phyloP scores from a whole-genome alignment of 2,329 filamentous ascomycete genomes.

The Verticillium nubilum region DNA sequence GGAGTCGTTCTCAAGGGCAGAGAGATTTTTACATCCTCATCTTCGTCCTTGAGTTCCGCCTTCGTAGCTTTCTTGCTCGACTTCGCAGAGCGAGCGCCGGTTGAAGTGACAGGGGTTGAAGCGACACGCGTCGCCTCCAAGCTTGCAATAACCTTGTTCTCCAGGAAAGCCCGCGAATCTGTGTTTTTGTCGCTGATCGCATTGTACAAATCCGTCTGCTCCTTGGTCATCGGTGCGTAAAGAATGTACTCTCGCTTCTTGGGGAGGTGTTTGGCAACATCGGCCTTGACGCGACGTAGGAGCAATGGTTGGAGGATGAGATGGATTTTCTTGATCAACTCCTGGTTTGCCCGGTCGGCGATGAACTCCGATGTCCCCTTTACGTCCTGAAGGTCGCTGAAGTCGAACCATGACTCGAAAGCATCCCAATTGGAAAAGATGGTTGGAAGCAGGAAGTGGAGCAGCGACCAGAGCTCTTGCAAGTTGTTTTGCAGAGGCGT shows the following conservation, averaged over 20 bases:
- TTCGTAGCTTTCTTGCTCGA: not conserved
- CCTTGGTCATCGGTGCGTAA: constrained; percentile 84
- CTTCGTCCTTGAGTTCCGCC: not conserved
- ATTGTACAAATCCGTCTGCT: constrained; percentile 86
- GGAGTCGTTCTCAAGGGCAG: constrained; percentile 31
- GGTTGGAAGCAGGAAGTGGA: constrained; percentile 88
- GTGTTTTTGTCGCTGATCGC: constrained; percentile 50
- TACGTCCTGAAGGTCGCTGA: constrained; percentile 84
- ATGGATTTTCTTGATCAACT: constrained; percentile 69
- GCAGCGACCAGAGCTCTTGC: constrained; percentile 86
- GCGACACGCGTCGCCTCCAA: constrained; percentile 31
- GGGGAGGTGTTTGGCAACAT: constrained; percentile 86
- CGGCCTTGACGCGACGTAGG: constrained; percentile 81
- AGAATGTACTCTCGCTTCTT: constrained; percentile 96
- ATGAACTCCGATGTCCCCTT: constrained; percentile 73
- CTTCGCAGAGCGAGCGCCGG: constrained; percentile 1
- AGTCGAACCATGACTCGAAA: constrained; percentile 96
- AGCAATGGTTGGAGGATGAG: constrained; percentile 89
- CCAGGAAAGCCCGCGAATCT: constrained; percentile 69
- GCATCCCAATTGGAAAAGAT: constrained; percentile 92
- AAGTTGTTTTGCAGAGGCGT: constrained; percentile 95
- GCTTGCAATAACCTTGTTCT: constrained; percentile 68
- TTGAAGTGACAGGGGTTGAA: not conserved
- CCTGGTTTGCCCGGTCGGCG: constrained; percentile 60
- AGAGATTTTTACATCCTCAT: constrained; percentile 13